Evolutionary conservation across 768 basidiomycete species (phyloP), one percentile per base, ranked within the genome.

Genomic region (Lenzites betulinus): DNA sequence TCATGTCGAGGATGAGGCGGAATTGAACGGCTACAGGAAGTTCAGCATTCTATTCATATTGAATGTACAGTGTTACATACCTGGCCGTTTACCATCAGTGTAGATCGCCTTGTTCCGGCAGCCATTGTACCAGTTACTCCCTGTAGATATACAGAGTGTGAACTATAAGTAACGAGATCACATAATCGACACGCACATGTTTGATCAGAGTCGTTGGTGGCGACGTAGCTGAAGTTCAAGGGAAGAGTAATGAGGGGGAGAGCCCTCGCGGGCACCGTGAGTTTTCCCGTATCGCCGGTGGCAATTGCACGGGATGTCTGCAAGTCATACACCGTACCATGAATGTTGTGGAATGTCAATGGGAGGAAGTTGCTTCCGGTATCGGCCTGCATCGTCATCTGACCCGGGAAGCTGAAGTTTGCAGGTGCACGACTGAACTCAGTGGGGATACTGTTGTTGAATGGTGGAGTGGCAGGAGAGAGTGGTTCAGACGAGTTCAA

Each of bases 361-460:
- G 95, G 94, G 13, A 96, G 77, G 69, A 84, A 90, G 67, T 90
- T 95, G 66, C 76, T 75, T 15, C 75, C 77, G 9, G 92, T 93
- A 74, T 96, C 84, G 50, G 92, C 80, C 74, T 92, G 82, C 12
- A 98, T 77, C 22, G 87, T 80, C 18, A 93, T 84, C 44, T 80
- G 78, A 0, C 87, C 92, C 3, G 90, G 83, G 80, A 98, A 98
- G 36, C 89, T 85, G 74, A 96, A 98, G 74, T 96, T 96, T 55
- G 95, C 87, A 0, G 93, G 94, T 1, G 78, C 73, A 59, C 91
- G 85, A 36, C 82, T 86, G 77, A 98, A 96, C 36, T 75, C 71
- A 1, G 79, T 80, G 1, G 84, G 81, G 46, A 91, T 76, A 7
- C 82, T 80, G 20, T 76, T 66, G 50, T 83, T 82, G 77, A 82